Evolutionary conservation across 2,329 filamentous ascomycete genomes (phyloP).

Genomic region (Phialocephala sp.): DNA sequence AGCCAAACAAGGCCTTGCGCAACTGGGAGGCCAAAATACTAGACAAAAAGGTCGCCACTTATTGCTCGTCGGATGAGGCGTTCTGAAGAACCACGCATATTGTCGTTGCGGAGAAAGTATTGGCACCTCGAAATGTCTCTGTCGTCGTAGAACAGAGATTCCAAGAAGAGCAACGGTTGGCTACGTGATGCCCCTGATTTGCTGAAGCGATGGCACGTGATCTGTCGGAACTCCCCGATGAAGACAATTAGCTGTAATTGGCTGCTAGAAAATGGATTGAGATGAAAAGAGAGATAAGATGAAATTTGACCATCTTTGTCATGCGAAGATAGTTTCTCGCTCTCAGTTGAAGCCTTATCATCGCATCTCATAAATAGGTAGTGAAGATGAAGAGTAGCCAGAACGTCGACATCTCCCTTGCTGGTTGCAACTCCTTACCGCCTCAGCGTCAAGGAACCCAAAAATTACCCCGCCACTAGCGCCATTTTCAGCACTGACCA

Average conservation of each 20-base stretch:
- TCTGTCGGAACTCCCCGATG: constrained; percentile 3
- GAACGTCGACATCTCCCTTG: not conserved
- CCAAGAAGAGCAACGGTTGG: not conserved
- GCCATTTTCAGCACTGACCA: not conserved
- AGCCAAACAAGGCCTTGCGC: no score
- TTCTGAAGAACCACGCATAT: not conserved
- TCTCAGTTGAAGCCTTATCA: not conserved
- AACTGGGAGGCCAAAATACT: no score
- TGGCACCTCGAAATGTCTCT: not conserved
- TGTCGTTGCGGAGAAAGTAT: not conserved
- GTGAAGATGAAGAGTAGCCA: not conserved
- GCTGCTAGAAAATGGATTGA: not conserved
- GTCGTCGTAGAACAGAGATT: not conserved
- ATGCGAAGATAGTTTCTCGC: not conserved
- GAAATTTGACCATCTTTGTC: no score
- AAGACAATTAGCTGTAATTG: not conserved
- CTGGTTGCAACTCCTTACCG: not conserved
- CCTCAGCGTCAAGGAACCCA: not conserved
- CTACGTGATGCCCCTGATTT: constrained; percentile 2
- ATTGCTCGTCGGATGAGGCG: no score
- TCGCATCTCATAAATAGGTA: not conserved
- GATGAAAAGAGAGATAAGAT: not conserved
- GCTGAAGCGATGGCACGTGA: not conserved
- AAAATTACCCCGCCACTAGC: constrained; percentile 21
- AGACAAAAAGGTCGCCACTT: no score